Evolutionary conservation across 1,284 basidiomycete species (phyloP).

Genomic region (Golubevia pallescens): DNA sequence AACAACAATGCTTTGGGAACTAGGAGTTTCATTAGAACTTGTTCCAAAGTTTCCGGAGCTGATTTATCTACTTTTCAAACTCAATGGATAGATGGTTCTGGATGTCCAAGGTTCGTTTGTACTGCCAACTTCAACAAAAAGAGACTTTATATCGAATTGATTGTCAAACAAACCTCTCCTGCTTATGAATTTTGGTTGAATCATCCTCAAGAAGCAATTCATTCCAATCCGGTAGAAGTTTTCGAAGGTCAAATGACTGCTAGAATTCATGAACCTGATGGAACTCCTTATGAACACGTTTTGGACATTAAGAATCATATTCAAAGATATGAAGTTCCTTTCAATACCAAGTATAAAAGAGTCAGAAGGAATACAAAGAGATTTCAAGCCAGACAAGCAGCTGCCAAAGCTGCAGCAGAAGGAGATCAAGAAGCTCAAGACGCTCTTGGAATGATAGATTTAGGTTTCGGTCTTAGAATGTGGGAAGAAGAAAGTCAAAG

Average conservation of each 20-base stretch:
- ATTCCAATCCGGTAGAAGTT: constrained; percentile 66
- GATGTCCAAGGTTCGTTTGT: constrained; percentile 89
- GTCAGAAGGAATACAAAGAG: constrained; percentile 91
- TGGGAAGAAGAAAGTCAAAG: constrained; percentile 73
- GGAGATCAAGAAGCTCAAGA: constrained; percentile 65
- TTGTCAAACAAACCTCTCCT: constrained; percentile 85
- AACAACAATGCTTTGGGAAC: constrained; percentile 79
- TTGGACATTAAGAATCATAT: constrained; percentile 84
- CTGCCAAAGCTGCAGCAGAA: constrained; percentile 88
- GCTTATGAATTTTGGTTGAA: constrained; percentile 67
- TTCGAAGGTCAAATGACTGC: constrained; percentile 88
- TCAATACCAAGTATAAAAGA: constrained; percentile 99
- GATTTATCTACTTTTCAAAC: constrained; percentile 89
- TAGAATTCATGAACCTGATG: constrained; percentile 97
- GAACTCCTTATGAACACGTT: constrained; percentile 98
- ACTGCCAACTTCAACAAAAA: constrained; percentile 93
- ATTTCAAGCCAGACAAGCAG: constrained; percentile 89
- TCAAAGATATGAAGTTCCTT: constrained; percentile 94
- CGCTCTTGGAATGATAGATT: constrained; percentile 82
- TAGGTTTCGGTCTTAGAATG: constrained; percentile 90
- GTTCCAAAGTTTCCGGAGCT: constrained; percentile 88
- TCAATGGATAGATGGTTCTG: constrained; percentile 98
- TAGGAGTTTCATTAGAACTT: constrained; percentile 85
- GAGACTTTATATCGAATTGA: constrained; percentile 96
- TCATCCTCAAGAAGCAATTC: constrained; percentile 47